Base-by-base conservation (phyloP, 2,329 filamentous ascomycete species). In the Nothophaeocryptopus gaeumannii region DNA sequence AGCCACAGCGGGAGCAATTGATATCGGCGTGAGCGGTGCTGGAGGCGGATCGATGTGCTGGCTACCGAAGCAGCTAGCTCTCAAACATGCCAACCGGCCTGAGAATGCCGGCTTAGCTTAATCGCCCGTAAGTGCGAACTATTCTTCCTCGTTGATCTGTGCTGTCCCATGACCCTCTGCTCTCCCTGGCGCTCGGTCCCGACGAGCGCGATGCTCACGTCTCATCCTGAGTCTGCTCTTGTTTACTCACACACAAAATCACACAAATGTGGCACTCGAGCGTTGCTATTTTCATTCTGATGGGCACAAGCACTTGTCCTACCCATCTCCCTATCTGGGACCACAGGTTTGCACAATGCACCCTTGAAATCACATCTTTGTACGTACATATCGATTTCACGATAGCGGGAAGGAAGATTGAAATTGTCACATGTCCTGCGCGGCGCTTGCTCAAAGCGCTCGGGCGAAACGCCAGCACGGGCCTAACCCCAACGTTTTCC, bases 341-440 rank as follows among this genome's bases (percentile, higher is more conserved):
- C 20, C 20, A 7, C 20, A 26, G 20, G 20, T 26, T 26, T 7
- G 20, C 20, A 26, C 20, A 3, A 26, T 26, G 20, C 3, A 7
- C 20, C 20, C 20, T 26, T 26, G 20, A 26, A 26, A 26, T 26
- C 20, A 26, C 20, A 26, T 26, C 20, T 26, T 26, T 26, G 32
- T 36, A 29, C 31, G 31, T 34, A 36, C 15, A 31, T 43, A 31
- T 43, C 40, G 15, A 10, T 43, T 31, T 44, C 15, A 14, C 39
- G n/a, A 42, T 16, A 16, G 15, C 46, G 14, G 12, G 34, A 32
- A 16, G 38, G 35, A 31, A 44, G 41, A 48, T 46, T 42, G 48
- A 31, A 45, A 45, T 50, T 55, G 53, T 55, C 49, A 55, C 53
- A 50, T 30, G 36, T 46, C 45, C 39, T 55, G 49, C 52, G 39